These are phyloP conservation scores for Lippia alba DNA, from an alignment of 305 asterid species.

Conservation along the genomic window DNA sequence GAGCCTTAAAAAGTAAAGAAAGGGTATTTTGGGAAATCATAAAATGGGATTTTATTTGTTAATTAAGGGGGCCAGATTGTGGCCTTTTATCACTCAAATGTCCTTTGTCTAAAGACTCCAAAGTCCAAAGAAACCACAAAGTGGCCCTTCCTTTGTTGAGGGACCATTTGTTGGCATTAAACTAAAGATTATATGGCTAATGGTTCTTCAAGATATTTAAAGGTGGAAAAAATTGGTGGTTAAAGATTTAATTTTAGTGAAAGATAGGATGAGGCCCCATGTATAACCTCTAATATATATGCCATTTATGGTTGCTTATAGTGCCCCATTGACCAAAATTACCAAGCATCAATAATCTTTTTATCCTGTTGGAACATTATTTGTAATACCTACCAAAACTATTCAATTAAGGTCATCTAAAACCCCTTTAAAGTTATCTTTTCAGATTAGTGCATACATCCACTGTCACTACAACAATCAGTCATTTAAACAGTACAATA, in stretches of 20 bases:
- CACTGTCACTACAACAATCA: too few species aligned
- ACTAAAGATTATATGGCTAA: conserved; percentile 41
- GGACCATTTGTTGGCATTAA: conserved; percentile 47
- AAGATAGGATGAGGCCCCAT: conserved; percentile 39
- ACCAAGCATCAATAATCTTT: background rate
- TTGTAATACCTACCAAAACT: background rate
- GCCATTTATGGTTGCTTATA: conserved; percentile 17
- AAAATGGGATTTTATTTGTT: background rate
- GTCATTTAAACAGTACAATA: too few species aligned
- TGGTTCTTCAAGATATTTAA: conserved; percentile 42
- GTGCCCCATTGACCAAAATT: conserved; percentile 7
- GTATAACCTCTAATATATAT: conserved; percentile 27
- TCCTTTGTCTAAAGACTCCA: conserved; percentile 33
- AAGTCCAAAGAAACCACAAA: conserved; percentile 29
- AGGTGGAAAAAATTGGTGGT: conserved; percentile 34
- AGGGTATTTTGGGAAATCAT: background rate
- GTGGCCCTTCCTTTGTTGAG: conserved; percentile 42
- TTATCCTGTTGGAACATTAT: background rate
- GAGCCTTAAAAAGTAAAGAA: background rate
- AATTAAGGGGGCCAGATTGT: conserved; percentile 20
- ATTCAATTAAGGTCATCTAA: background rate
- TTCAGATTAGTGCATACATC: too few species aligned
- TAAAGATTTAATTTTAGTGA: conserved; percentile 14
- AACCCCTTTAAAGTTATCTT: too few species aligned
- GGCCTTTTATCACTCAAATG: conserved; percentile 25